These are phyloP conservation scores for Schizochytrium sp. DNA, from an alignment of 108 stramenopile genomes.

Conservation along the genomic window DNA sequence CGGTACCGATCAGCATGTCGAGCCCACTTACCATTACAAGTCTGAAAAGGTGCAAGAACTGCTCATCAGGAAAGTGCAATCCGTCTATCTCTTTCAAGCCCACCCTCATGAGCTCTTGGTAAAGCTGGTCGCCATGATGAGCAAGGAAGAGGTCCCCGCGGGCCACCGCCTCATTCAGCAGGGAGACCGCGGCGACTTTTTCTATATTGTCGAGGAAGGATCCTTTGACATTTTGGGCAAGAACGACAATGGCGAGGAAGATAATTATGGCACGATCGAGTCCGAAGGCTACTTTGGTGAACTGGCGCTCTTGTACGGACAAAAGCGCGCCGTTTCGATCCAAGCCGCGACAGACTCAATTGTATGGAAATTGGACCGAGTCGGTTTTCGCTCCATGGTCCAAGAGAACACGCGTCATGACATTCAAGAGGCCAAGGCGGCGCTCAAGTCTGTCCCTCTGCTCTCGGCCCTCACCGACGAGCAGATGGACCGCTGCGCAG, in stretches of 20 bases:
- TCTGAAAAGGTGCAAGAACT: not conserved
- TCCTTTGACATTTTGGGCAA: not conserved
- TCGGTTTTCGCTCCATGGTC: not conserved
- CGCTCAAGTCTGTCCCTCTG: slow-evolving; percentile 3
- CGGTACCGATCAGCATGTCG: not conserved
- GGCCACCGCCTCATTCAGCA: slow-evolving; percentile 66
- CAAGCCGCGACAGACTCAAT: not conserved
- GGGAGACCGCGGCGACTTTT: slow-evolving; percentile 84
- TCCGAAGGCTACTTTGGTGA: not conserved
- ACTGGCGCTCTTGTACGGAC: not conserved
- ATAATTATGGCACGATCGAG: not conserved
- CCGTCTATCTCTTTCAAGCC: not conserved
- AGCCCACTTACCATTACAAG: not conserved
- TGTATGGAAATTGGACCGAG: not conserved
- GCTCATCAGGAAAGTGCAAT: not conserved
- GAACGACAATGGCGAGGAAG: not conserved
- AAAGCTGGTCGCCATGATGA: not conserved
- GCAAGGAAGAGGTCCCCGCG: not conserved
- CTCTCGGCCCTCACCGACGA: slow-evolving; percentile 1
- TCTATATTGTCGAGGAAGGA: slow-evolving; percentile 63
- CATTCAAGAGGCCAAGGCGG: slow-evolving; percentile 5
- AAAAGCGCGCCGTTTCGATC: not conserved
- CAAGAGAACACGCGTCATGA: not conserved
- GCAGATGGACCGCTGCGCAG: not conserved
- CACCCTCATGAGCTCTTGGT: not conserved